These are phyloP conservation scores for Arthrobotrys megalospora DNA, from an alignment of 2,329 filamentous ascomycete species.

Conservation along the genomic window DNA sequence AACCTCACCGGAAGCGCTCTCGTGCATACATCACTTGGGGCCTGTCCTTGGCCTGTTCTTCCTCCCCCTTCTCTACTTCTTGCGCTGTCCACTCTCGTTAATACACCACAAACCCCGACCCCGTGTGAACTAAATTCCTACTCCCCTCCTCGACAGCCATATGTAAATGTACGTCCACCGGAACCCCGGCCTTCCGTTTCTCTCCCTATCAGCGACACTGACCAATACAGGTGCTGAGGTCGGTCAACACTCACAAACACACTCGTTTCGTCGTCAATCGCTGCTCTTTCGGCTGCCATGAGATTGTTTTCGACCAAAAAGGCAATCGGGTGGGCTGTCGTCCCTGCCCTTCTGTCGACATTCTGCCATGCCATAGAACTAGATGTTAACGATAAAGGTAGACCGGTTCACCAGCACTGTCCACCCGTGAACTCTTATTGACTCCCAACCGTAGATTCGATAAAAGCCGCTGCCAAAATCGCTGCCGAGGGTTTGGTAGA, in stretches of 20 bases:
- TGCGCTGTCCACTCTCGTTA: constrained; percentile 1
- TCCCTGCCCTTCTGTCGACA: constrained; percentile 42
- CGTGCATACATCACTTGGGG: not conserved
- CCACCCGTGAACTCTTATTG: constrained; percentile 50
- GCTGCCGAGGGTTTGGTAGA: constrained; percentile 71
- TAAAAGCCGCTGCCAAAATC: constrained; percentile 63
- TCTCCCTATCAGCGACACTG: not conserved
- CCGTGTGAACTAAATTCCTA: not conserved
- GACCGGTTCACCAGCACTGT: constrained; percentile 58
- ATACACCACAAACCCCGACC: not conserved
- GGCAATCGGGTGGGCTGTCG: constrained; percentile 33
- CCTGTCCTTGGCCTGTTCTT: not conserved
- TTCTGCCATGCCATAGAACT: constrained; percentile 47
- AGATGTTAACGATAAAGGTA: constrained; percentile 54
- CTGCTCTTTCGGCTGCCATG: constrained; percentile 35
- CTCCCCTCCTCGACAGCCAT: not conserved
- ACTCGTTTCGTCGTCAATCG: constrained; percentile 28
- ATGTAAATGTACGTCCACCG: not conserved
- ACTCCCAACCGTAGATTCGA: constrained; percentile 51
- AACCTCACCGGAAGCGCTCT: too few relatives aligned
- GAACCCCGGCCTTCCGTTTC: not conserved
- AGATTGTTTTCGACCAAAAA: constrained; percentile 40
- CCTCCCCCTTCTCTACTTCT: not conserved
- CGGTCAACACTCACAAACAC: constrained; percentile 7
- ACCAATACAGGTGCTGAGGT: constrained; percentile 16